Conservation (phyloP, 495 filamentous ascomycete species). For the Penicillium pulvis region DNA sequence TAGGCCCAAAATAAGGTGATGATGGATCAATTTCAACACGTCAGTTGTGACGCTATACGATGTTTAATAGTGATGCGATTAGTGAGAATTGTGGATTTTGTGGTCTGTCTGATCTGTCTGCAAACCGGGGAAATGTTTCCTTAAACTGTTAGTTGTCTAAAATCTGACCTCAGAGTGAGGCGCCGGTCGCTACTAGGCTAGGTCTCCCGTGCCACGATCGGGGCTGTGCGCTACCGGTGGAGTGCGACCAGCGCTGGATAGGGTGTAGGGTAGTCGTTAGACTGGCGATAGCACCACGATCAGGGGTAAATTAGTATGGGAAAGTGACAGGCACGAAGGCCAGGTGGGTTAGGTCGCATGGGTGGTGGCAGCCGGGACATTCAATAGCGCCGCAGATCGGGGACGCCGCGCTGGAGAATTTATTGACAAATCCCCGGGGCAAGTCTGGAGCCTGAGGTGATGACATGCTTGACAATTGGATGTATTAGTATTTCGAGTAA, state of each 20-base stretch:
- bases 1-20: not conserved
- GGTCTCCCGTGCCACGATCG: constrained; percentile 5
- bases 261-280: constrained; percentile 16
- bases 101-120: constrained; percentile 5
- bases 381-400: constrained; percentile 37
- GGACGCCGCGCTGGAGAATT: constrained; percentile 15
- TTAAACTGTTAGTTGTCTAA: constrained; percentile 1
- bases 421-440: constrained; percentile 20
- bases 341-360: constrained; percentile 18
- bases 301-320: constrained; percentile 9
- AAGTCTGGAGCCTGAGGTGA: not conserved
- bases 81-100: not conserved
- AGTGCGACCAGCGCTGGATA: constrained; percentile 7
- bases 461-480: not conserved
- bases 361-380: constrained; percentile 18
- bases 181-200: not conserved
- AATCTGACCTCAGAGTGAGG: not conserved
- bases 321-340: constrained; percentile 32
- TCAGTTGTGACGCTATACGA: constrained; percentile 2
- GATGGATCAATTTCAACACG: constrained; percentile 8
- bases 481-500: constrained; percentile 30
- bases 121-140: not conserved
- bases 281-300: constrained; percentile 17
- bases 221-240: constrained; percentile 20
- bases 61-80: not conserved